phyloP scores from a whole-genome alignment of 768 basidiomycete species.

The Mycena filopes region DNA sequence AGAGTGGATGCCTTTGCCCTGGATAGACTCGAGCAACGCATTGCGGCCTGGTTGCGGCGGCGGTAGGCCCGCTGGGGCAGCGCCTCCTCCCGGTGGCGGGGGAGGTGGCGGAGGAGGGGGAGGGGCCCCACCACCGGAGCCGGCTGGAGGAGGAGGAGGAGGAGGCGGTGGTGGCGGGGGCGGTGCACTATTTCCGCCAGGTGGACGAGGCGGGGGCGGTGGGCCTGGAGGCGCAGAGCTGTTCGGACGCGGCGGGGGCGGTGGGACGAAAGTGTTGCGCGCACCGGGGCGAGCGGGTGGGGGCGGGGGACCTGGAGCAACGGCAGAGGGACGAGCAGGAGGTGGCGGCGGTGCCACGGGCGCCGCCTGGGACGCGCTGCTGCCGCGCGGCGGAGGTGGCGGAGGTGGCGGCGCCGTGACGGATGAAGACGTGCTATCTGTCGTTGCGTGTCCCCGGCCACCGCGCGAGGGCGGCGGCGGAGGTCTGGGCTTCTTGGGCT shows the following conservation, averaged over 20 bases:
- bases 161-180: constrained; percentile 60
- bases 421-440: constrained; percentile 47
- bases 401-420: constrained; percentile 28
- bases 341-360: constrained; percentile 40
- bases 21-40: constrained; percentile 82
- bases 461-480: constrained; percentile 66
- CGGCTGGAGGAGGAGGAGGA: constrained; percentile 59
- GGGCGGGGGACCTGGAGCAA: constrained; percentile 44
- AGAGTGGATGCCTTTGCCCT: constrained; percentile 79
- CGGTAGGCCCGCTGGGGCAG: constrained; percentile 48
- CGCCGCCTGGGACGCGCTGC: constrained; percentile 38
- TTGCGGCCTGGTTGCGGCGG: constrained; percentile 68
- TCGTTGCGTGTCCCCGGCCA: constrained; percentile 38
- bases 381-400: constrained; percentile 36
- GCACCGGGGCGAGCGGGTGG: constrained; percentile 54
- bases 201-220: constrained; percentile 48
- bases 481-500: constrained; percentile 57
- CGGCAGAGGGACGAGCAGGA: constrained; percentile 43
- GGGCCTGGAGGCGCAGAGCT: constrained; percentile 40
- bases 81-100: constrained; percentile 51
- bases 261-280: constrained; percentile 44
- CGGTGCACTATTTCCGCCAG: constrained; percentile 41
- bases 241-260: constrained; percentile 53
- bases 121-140: constrained; percentile 43
- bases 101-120: constrained; percentile 50